Evolutionary conservation across 371 early-diverging fungal genomes (phyloP).

Genomic region (Mucor velutinosus): DNA sequence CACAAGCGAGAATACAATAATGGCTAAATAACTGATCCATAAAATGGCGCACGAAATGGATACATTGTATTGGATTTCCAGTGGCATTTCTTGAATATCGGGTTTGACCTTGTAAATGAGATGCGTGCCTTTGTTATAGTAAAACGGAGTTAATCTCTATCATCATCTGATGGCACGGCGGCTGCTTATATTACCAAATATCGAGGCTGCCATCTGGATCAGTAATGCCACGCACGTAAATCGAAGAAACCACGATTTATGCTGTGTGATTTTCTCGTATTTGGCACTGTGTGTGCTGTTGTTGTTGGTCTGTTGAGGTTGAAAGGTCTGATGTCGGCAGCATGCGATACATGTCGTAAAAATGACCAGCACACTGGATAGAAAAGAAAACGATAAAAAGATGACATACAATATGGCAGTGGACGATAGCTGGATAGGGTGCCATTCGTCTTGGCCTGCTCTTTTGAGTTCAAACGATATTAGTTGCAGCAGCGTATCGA

Average conservation of each 20-base stretch:
- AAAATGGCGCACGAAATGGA: slow-evolving; percentile 21
- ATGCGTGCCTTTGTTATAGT: slow-evolving; percentile 23
- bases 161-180: too few relatives aligned
- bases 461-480: slow-evolving; percentile 13
- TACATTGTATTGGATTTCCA: slow-evolving; percentile 16
- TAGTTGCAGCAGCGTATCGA: slow-evolving; percentile 8
- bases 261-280: background rate
- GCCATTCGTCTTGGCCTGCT: slow-evolving; percentile 8
- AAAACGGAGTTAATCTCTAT: background rate
- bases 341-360: slow-evolving; percentile 13
- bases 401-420: slow-evolving; percentile 12
- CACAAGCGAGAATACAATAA: slow-evolving; percentile 20
- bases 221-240: slow-evolving; percentile 10
- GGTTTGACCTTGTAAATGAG: slow-evolving; percentile 14
- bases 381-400: slow-evolving; percentile 12
- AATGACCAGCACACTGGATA: slow-evolving; percentile 17
- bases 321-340: slow-evolving; percentile 2
- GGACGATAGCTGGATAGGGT: background rate
- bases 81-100: slow-evolving; percentile 13
- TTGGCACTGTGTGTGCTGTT: background rate
- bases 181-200: slow-evolving; percentile 22
- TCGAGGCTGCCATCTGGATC: slow-evolving; percentile 18
- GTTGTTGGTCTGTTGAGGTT: background rate
- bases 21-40: slow-evolving; percentile 27
- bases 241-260: slow-evolving; percentile 24